Evolutionary conservation across 306 rosid species (phyloP).

Genomic region (Elaeagnus macrophylla): DNA sequence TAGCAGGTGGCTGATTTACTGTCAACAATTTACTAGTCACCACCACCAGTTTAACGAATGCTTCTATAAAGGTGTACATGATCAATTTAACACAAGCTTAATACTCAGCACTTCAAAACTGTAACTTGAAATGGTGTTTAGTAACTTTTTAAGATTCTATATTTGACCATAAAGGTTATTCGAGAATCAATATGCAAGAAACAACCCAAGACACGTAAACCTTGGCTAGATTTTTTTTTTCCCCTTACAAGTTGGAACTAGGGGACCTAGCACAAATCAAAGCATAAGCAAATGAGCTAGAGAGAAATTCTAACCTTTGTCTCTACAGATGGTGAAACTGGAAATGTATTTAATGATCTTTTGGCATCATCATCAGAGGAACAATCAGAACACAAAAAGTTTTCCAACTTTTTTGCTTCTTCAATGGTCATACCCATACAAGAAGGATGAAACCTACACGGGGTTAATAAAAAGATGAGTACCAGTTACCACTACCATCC

Average conservation of each 20-base stretch:
- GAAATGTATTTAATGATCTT: slow-evolving; percentile 41
- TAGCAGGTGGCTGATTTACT: too few relatives aligned
- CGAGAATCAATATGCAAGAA: too few relatives aligned
- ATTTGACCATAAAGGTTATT: too few relatives aligned
- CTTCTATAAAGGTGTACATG: too few relatives aligned
- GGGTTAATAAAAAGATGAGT: not conserved
- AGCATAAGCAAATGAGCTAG: not conserved
- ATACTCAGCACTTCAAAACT: too few relatives aligned
- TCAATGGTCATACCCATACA: slow-evolving; percentile 63
- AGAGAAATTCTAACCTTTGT: slow-evolving; percentile 30
- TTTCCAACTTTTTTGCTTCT: slow-evolving; percentile 57
- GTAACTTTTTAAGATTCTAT: too few relatives aligned
- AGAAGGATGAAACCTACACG: slow-evolving; percentile 52
- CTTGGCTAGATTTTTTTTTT: too few relatives aligned
- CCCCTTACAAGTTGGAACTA: not conserved
- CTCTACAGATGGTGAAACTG: slow-evolving; percentile 43
- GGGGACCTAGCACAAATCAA: not conserved
- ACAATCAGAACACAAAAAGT: slow-evolving; percentile 47
- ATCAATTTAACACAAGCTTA: too few relatives aligned
- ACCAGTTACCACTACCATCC: not conserved
- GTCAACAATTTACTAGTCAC: too few relatives aligned
- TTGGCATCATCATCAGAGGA: slow-evolving; percentile 48
- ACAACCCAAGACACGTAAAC: too few relatives aligned
- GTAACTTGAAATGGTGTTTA: too few relatives aligned
- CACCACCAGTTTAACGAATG: too few relatives aligned